Conservation (phyloP, 108 stramenopile genomes). For the Cylindrotheca closterium region DNA sequence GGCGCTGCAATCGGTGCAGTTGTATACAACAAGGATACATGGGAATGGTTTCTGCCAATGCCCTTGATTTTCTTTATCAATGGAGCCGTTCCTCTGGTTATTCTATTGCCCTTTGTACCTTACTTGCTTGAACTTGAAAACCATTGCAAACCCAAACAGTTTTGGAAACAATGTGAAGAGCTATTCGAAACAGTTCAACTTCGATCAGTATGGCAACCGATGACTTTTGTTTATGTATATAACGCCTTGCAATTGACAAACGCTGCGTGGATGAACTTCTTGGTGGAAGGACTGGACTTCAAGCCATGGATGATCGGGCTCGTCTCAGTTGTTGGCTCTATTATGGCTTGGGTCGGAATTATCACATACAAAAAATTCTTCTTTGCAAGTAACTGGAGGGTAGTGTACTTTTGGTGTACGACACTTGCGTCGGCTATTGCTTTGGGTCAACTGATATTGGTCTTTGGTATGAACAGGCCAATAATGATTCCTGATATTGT, state of each 20-base stretch:
- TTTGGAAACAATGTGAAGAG: constrained; percentile 35
- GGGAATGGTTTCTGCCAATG: constrained; percentile 58
- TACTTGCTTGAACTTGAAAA: constrained; percentile 35
- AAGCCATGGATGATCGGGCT: constrained; percentile 55
- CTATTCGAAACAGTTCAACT: constrained; percentile 61
- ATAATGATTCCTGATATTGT: constrained; percentile 45
- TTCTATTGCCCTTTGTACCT: constrained; percentile 41
- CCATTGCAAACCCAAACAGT: constrained; percentile 22
- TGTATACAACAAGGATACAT: constrained; percentile 54
- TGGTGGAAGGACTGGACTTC: constrained; percentile 55
- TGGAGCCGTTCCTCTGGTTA: constrained; percentile 47
- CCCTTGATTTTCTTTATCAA: constrained; percentile 43
- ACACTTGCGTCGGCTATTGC: constrained; percentile 59
- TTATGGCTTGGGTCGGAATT: constrained; percentile 58
- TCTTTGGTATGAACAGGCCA: constrained; percentile 55
- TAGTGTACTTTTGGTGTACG: constrained; percentile 60
- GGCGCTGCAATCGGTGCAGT: constrained; percentile 30
- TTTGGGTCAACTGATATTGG: constrained; percentile 53
- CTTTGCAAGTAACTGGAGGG: constrained; percentile 63
- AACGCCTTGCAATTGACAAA: constrained; percentile 72
- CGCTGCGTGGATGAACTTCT: constrained; percentile 69
- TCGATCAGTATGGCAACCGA: constrained; percentile 71
- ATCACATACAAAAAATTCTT: constrained; percentile 71
- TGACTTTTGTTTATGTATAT: constrained; percentile 75
- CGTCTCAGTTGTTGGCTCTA: constrained; percentile 52